Evolutionary conservation across 192 early-diverging fungal species (phyloP), one percentile per base, ranked within the genome.

Genomic region (Podila clonocystis): DNA sequence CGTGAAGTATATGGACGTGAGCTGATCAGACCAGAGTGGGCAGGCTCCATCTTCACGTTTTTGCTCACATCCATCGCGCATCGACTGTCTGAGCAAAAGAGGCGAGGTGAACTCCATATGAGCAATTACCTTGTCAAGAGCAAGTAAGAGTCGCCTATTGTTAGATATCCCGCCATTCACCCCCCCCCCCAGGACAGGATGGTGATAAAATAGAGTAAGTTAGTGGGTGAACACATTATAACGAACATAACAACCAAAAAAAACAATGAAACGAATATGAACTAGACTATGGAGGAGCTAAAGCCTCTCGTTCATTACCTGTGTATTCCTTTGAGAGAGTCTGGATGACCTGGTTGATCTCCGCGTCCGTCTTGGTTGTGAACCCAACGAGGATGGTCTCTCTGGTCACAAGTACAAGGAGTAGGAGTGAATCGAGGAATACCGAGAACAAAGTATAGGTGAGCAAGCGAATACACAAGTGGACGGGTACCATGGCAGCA

Each of bases 281-380:
- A 22, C 52, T 24, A 26, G 5, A 13, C n/a, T n/a, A n/a, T 19
- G 34, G 28, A 65, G 20, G 17, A 0, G 36, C n/a, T 63, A 36
- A 50, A 29, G 9, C 34, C 0, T 36, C 9, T 36, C 41, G 8
- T 45, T 55, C 50, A 5, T 52, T 67, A 78, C 75, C 77, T 68
- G 77, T 64, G 67, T 64, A 80, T 60, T 80, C 77, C 70, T 80
- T 80, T 50, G 77, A 80, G 26, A 80, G n/a, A 20, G 50, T 67
- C 57, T 80, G 77, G 17, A 80, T 80, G 48, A 80, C 49, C 38
- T 72, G 65, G 19, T 72, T 80, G 58, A 80, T 80, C 33, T 80
- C 77, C 55, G 59, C 57, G 26, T 80, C 71, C 26, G 77, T 69
- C 62, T 61, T 80, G 34, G 71, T 80, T 0, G 77, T 80, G n/a